Percentiles rank a stretch among this genome's conserved stretches.
Conservation (phyloP, 2,329 filamentous ascomycete genomes). For the Colletotrichum zoysiae region DNA sequence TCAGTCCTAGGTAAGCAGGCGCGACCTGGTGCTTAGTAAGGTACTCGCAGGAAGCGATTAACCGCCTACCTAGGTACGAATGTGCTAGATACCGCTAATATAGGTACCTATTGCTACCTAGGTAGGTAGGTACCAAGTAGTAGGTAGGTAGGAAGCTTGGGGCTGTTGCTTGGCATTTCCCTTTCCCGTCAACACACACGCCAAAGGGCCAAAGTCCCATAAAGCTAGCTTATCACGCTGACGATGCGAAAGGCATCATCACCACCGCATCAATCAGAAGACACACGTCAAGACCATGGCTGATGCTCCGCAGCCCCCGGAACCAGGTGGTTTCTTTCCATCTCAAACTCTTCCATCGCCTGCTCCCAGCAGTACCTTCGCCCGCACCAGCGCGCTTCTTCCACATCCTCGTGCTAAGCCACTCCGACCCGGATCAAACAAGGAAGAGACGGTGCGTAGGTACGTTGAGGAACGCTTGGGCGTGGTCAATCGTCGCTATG, state of each 20-base stretch:
- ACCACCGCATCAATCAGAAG: conserved; percentile 5
- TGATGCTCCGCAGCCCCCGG: conserved; percentile 40
- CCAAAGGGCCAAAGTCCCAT: not conserved
- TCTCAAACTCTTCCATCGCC: conserved; percentile 64
- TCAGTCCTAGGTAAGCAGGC: not conserved
- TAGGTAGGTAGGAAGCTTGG: not conserved
- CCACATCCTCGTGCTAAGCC: conserved; percentile 68
- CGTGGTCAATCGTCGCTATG: conserved; percentile 68
- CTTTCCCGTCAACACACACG: not conserved
- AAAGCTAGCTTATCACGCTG: not conserved
- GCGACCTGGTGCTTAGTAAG: not conserved
- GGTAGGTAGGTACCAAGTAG: not conserved
- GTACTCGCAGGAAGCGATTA: not conserved
- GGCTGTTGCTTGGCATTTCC: not conserved
- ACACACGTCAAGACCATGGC: conserved; percentile 45
- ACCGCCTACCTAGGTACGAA: too few relatives aligned
- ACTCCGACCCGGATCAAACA: conserved; percentile 67
- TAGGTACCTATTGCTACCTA: too few relatives aligned
- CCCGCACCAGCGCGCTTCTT: conserved; percentile 53
- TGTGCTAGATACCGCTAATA: not conserved
- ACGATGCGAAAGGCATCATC: conserved; percentile 37
- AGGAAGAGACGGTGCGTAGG: conserved; percentile 71
- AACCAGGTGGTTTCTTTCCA: conserved; percentile 66
- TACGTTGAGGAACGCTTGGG: conserved; percentile 67
- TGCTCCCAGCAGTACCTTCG: conserved; percentile 63